Evolutionary conservation across 768 basidiomycete species (phyloP), one percentile per base, ranked within the genome.

Genomic region (Russula foetens): DNA sequence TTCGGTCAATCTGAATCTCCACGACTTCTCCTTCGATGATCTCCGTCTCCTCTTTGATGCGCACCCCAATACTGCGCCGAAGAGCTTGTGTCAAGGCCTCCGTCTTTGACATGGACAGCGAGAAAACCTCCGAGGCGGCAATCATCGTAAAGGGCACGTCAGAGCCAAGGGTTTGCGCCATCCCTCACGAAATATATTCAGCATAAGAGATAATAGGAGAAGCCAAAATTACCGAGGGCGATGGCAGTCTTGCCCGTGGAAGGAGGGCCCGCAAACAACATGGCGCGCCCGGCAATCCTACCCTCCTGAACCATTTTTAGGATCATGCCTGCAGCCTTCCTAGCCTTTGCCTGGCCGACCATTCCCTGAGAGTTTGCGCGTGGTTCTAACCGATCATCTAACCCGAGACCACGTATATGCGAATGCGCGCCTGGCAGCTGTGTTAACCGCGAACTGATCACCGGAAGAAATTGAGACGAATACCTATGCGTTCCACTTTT

Each of bases 141-240:
- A 99, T 93, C 85, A 92, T 94, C 7, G 94, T 98, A 72, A 98
- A 99, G 0, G 97, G 97, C 1, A 98, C 96, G 68, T 98, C 97
- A 11, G 87, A 68, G 0, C 97, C 97, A 23, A 99, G 77, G 2
- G 87, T 92, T 72, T 98, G 95, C 7, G 97, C 92, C 95, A 98
- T 97, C 56, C 91, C 95, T 93, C 57, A 28, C 14, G 28, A 9
- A 53, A 14, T n/a, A 21, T 4, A 52, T 29, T 60, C 39, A 59
- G 41, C 12, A 11, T 17, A 53, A 8, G 19, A 23, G 5, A 26
- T 7, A 26, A n/a, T 4, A 4, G 14, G 59, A 24, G 3, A 17
- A 17, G 26, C 15, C 23, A 47, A 50, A 77, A 82, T 54, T 66
- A 90, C 94, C 96, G 74, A 98, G 81, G 6, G 96, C 97, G 69